Conservation (phyloP, 805 yeast species). For the Tanozyma kutaoensis region DNA sequence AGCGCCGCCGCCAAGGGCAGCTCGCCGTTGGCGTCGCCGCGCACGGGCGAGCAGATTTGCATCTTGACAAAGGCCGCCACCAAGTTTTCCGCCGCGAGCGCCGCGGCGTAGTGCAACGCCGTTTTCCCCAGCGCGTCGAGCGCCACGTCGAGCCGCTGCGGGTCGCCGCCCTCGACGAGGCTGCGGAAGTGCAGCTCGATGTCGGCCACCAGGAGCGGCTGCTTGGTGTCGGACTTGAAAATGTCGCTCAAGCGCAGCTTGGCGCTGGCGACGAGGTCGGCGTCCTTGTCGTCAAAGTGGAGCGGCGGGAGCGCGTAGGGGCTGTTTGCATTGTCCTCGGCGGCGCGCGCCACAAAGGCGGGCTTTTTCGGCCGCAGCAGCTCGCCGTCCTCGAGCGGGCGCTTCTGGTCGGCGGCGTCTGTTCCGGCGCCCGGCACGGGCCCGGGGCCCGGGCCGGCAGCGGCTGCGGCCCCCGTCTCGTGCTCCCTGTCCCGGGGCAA, state of each 20-base stretch:
- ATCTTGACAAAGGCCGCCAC: slow-evolving; percentile 21
- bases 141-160: slow-evolving; percentile 15
- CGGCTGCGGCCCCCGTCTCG: too few relatives aligned
- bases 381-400: slow-evolving; percentile 11
- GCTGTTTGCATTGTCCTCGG: slow-evolving; percentile 22
- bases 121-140: slow-evolving; percentile 27
- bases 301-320: slow-evolving; percentile 38
- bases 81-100: slow-evolving; percentile 22
- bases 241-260: slow-evolving; percentile 20
- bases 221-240: slow-evolving; percentile 19
- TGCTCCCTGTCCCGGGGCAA: slow-evolving; percentile 20
- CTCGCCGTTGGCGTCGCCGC: slow-evolving; percentile 26
- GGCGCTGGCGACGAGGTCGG: slow-evolving; percentile 16
- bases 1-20: slow-evolving; percentile 49
- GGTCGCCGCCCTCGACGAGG: slow-evolving; percentile 6
- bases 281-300: slow-evolving; percentile 14
- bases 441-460: too few relatives aligned
- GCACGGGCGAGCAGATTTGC: slow-evolving; percentile 21
- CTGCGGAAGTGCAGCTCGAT: slow-evolving; percentile 12
- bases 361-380: not conserved
- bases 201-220: slow-evolving; percentile 8
- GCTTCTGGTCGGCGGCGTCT: slow-evolving; percentile 3
- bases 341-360: slow-evolving; percentile 1
- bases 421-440: too few relatives aligned
- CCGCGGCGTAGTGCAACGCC: slow-evolving; percentile 29